phyloP scores from a whole-genome alignment of 176 grass and related monocot genomes.

The Oryza nivara region DNA sequence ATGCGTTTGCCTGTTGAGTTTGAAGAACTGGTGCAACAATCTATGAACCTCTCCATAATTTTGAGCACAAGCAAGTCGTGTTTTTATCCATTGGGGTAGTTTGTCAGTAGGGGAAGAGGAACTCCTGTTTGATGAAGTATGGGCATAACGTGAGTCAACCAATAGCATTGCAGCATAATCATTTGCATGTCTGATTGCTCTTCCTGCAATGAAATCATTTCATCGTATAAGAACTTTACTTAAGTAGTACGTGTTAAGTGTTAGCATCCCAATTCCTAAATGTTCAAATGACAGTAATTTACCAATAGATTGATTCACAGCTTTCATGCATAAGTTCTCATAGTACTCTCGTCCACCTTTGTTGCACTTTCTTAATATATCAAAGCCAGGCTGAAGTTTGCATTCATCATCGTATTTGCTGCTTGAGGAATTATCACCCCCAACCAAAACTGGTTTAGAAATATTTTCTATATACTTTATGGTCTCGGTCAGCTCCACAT shows the following conservation, averaged over 20 bases:
- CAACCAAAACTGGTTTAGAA: conserved; percentile 33
- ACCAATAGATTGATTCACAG: conserved; percentile 98
- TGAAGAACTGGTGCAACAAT: conserved; percentile 74
- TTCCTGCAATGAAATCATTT: conserved; percentile 62
- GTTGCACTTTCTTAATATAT: conserved; percentile 65
- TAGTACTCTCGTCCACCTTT: conserved; percentile 86
- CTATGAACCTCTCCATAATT: conserved; percentile 87
- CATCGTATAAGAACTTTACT: conserved; percentile 17
- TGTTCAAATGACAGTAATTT: conserved; percentile 22
- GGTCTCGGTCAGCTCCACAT: conserved; percentile 85
- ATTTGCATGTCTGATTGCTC: conserved; percentile 96
- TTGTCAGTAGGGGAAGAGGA: conserved; percentile 65
- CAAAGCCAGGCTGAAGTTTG: conserved; percentile 66
- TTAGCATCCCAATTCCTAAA: background rate
- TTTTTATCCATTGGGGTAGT: conserved; percentile 90
- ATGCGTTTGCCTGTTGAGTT: conserved; percentile 61
- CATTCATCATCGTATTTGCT: conserved; percentile 52
- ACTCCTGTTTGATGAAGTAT: conserved; percentile 40
- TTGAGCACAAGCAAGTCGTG: conserved; percentile 58
- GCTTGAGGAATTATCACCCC: conserved; percentile 26
- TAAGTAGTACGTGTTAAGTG: background rate
- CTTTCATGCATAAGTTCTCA: conserved; percentile 99
- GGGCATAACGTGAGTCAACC: conserved; percentile 74
- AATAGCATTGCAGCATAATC: conserved; percentile 95
- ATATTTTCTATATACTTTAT: conserved; percentile 85